Conservation (phyloP, 2,329 filamentous ascomycete genomes). For the Chaetomiaceae sp. region DNA sequence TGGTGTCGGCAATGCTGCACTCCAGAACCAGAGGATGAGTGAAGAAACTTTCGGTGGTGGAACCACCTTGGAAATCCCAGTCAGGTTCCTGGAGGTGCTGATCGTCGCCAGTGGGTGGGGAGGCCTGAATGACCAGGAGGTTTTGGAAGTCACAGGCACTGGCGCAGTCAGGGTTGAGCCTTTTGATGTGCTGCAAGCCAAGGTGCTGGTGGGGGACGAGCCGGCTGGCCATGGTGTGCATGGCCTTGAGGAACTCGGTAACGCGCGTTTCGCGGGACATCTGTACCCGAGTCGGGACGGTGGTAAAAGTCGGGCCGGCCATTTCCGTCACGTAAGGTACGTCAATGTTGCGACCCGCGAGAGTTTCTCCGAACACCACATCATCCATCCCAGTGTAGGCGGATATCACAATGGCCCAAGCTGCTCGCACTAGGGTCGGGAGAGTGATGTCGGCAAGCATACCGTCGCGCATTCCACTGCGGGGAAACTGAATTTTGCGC, state of each 20-base stretch:
- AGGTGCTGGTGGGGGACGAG: conserved; percentile 20
- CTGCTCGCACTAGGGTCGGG: conserved; percentile 29
- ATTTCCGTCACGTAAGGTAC: conserved; percentile 22
- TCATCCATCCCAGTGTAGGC: conserved; percentile 32
- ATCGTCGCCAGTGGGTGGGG: not conserved
- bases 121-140: conserved; percentile 19
- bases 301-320: conserved; percentile 23
- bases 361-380: conserved; percentile 34
- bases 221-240: conserved; percentile 17
- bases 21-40: conserved; percentile 24
- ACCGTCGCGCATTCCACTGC: conserved; percentile 9
- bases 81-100: not conserved
- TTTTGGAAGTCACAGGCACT: conserved; percentile 22
- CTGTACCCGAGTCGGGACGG: conserved; percentile 19
- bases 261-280: conserved; percentile 6
- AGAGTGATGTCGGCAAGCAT: conserved; percentile 17
- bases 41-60: conserved; percentile 21
- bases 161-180: conserved; percentile 17
- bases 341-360: conserved; percentile 24
- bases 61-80: conserved; percentile 21
- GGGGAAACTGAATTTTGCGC: conserved; percentile 10
- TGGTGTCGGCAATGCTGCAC: conserved; percentile 14
- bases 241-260: conserved; percentile 10
- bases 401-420: conserved; percentile 34
- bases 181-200: conserved; percentile 22